Base-by-base conservation (phyloP, 2,329 filamentous ascomycete genomes). In the Fusarium algeriense region DNA sequence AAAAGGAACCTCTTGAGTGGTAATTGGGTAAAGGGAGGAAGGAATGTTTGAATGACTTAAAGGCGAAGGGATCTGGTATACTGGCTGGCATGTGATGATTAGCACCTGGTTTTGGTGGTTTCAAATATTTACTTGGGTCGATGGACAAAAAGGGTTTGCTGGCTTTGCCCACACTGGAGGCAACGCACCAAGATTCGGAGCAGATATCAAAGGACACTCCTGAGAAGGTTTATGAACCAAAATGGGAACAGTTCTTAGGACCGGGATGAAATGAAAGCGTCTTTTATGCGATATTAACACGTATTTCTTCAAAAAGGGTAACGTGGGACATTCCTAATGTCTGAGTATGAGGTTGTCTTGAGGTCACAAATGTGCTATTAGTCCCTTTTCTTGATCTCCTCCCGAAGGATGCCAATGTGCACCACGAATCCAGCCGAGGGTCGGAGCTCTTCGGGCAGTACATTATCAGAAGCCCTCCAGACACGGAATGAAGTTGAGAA, bases 1-100 rank as follows among this genome's bases (percentile, higher is more conserved):
- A 94, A 80, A 91, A 87, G 73, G 94, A 97, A 83, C 95, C 95
- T 49, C 85, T 97, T 73, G 94, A 97, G 78, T 98, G 95, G 94
- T 97, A 87, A 83, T 65, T 13, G 17, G 40, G 50, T 15, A 40
- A 30, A 32, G 35, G 30, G 54, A 49, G 38, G 54, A 67, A 58
- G 44, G 57, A 41, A 19, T 46, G 34, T 46, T 44, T 35, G 46
- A 72, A 65, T 66, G 52, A 65, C 30, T 75, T 76, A 64, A 75
- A 38, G 71, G 74, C 74, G 73, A 74, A 76, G 59, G 60, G 60
- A 60, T 72, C 12, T 64, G 54, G 72, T 28, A 60, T 59, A 69
- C 58, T 60, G 59, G 67, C 41, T 60, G 59, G 67, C 41, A 75
- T 70, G 64, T 62, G 48, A 70, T 60, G 67, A 70, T 69, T 64